phyloP scores from a whole-genome alignment of 495 filamentous ascomycete species.

The Trichoderma asperelloides region DNA sequence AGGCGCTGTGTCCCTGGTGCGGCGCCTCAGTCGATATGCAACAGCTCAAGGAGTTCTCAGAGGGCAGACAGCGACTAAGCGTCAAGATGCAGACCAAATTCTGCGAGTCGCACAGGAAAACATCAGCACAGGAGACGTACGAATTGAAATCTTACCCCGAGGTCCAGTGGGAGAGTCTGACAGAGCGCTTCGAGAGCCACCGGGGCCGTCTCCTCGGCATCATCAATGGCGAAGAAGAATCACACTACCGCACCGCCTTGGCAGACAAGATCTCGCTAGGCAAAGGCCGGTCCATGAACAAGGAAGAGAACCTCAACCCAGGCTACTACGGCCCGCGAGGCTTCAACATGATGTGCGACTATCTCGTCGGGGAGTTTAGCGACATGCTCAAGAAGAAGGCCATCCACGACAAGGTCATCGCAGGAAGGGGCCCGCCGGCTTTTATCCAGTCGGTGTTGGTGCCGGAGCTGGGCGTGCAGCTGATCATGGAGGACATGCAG shows the following conservation, averaged over 20 bases:
- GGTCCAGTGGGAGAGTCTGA: constrained; percentile 66
- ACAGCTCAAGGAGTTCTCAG: constrained; percentile 38
- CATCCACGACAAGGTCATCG: constrained; percentile 57
- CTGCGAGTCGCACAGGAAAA: constrained; percentile 60
- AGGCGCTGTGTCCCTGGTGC: constrained; percentile 60
- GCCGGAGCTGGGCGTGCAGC: constrained; percentile 65
- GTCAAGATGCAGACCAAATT: constrained; percentile 57
- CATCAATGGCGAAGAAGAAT: constrained; percentile 46
- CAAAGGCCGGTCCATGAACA: constrained; percentile 50
- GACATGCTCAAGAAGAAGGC: constrained; percentile 54
- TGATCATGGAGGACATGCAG: constrained; percentile 82
- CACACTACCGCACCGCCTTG: constrained; percentile 54
- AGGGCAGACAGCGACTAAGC: constrained; percentile 38
- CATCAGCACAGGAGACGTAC: constrained; percentile 54
- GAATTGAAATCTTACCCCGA: constrained; percentile 57
- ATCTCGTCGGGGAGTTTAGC: constrained; percentile 54
- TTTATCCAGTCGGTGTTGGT: constrained; percentile 84
- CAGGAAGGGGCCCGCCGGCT: constrained; percentile 56
- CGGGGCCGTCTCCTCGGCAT: constrained; percentile 47
- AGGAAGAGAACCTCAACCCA: constrained; percentile 42
- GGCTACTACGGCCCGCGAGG: constrained; percentile 89
- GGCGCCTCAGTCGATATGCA: constrained; percentile 46
- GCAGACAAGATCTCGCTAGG: constrained; percentile 49
- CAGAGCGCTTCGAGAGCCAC: constrained; percentile 52
- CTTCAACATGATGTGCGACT: constrained; percentile 51